A percentile compares a stretch with the other conserved stretches of the same genome.
These are phyloP conservation scores for Leccinum disarticulatum DNA, from an alignment of 768 basidiomycete genomes.

Conservation along the genomic window DNA sequence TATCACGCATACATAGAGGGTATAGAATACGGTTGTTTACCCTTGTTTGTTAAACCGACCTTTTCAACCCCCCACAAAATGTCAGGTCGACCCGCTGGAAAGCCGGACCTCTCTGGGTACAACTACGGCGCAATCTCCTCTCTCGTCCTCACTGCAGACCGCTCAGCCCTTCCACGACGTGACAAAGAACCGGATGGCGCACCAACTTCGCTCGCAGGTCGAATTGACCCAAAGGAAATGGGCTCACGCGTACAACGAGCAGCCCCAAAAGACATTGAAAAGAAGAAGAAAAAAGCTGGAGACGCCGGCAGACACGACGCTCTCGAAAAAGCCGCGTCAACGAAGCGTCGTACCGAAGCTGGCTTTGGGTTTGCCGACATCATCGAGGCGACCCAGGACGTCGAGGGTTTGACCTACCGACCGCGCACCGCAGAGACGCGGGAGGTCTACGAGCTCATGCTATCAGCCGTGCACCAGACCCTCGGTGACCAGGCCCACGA, in stretches of 20 bases:
- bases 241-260: slow-evolving; percentile 85
- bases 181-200: slow-evolving; percentile 98
- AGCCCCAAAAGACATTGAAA: slow-evolving; percentile 84
- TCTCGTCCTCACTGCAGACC: slow-evolving; percentile 90
- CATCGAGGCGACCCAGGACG: slow-evolving; percentile 89
- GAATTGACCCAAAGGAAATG: slow-evolving; percentile 90
- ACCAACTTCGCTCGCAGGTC: slow-evolving; percentile 87
- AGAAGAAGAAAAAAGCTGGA: slow-evolving; percentile 87
- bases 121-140: slow-evolving; percentile 96
- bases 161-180: slow-evolving; percentile 74
- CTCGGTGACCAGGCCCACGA: slow-evolving; percentile 97
- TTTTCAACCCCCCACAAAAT: slow-evolving; percentile 21
- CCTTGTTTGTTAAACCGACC: background rate
- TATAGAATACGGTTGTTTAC: background rate
- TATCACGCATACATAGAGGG: no score
- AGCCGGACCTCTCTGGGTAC: slow-evolving; percentile 86
- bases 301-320: slow-evolving; percentile 51
- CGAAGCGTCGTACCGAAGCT: slow-evolving; percentile 62
- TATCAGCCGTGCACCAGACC: slow-evolving; percentile 75
- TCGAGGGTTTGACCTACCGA: slow-evolving; percentile 90
- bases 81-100: slow-evolving; percentile 44
- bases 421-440: slow-evolving; percentile 93
- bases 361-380: slow-evolving; percentile 86
- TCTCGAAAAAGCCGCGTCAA: slow-evolving; percentile 52
- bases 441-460: slow-evolving; percentile 90